Conservation (phyloP, 768 basidiomycete genomes). For the Amanita brunnescens region DNA sequence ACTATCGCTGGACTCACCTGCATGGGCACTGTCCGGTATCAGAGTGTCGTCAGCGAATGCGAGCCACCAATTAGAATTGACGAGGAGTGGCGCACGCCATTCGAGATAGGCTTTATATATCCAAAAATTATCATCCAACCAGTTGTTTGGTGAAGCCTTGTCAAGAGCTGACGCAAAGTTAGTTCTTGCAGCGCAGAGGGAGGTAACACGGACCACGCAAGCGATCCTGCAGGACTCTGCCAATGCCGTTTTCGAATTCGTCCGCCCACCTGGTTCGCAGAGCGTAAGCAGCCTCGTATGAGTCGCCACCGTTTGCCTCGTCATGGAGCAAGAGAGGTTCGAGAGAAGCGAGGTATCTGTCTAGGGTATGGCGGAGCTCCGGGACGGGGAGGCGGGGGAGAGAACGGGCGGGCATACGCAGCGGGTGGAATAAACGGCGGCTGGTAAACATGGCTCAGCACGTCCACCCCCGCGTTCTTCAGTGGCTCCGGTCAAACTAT, state of each 20-base stretch:
- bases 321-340: slow-evolving; percentile 75
- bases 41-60: slow-evolving; percentile 67
- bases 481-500: slow-evolving; percentile 50
- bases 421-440: slow-evolving; percentile 9
- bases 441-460: slow-evolving; percentile 17
- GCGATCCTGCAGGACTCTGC: slow-evolving; percentile 60
- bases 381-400: slow-evolving; percentile 80
- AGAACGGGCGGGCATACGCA: slow-evolving; percentile 11
- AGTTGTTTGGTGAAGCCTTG: slow-evolving; percentile 76
- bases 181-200: slow-evolving; percentile 11
- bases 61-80: slow-evolving; percentile 98
- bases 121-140: slow-evolving; percentile 96
- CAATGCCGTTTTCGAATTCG: slow-evolving; percentile 67
- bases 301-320: slow-evolving; percentile 45
- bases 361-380: slow-evolving; percentile 62
- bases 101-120: slow-evolving; percentile 79
- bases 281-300: slow-evolving; percentile 43
- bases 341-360: slow-evolving; percentile 70
- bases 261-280: slow-evolving; percentile 51
- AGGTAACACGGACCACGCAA: slow-evolving; percentile 47
- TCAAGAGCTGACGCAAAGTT: slow-evolving; percentile 54
- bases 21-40: slow-evolving; percentile 39
- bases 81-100: slow-evolving; percentile 74
- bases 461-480: slow-evolving; percentile 26
- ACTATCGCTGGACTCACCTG: slow-evolving; percentile 28